Conservation (phyloP, 2,329 filamentous ascomycete genomes). For the Passalora sequoiae region DNA sequence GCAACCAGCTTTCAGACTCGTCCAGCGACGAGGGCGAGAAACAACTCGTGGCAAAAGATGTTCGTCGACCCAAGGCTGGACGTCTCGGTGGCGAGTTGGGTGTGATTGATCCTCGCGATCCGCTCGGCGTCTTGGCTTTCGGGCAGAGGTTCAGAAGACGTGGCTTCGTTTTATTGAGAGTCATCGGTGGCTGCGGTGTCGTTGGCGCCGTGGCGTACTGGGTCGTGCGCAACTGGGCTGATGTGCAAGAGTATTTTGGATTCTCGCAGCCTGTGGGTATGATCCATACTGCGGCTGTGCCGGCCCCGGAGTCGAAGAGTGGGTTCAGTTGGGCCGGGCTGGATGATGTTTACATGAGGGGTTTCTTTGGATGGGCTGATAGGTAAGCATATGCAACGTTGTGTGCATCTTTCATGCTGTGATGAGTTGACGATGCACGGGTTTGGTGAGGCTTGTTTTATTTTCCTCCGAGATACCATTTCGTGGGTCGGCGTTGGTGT, state of each 20-base stretch:
- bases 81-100: conserved; percentile 34
- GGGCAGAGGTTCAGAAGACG: conserved; percentile 53
- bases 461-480: background rate
- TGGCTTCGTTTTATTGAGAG: conserved; percentile 64
- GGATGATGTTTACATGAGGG: background rate
- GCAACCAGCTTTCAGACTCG: conserved; percentile 56
- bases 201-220: conserved; percentile 59
- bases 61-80: conserved; percentile 29
- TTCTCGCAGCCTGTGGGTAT: conserved; percentile 12
- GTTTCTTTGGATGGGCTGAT: conserved; percentile 6
- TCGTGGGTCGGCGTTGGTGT: background rate
- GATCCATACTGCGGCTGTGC: conserved; percentile 13
- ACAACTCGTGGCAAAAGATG: conserved; percentile 24
- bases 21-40: conserved; percentile 45
- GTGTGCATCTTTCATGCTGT: background rate
- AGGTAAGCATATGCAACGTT: background rate
- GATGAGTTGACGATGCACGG: conserved; percentile 2
- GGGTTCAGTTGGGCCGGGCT: background rate
- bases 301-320: conserved; percentile 8
- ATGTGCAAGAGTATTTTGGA: conserved; percentile 28
- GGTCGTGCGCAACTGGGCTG: conserved; percentile 33
- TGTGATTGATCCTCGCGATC: conserved; percentile 60
- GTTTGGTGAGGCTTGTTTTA: background rate
- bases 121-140: conserved; percentile 69
- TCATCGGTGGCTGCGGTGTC: conserved; percentile 68